Conservation (phyloP, 495 filamentous ascomycete species). For the Immersiella caudata region DNA sequence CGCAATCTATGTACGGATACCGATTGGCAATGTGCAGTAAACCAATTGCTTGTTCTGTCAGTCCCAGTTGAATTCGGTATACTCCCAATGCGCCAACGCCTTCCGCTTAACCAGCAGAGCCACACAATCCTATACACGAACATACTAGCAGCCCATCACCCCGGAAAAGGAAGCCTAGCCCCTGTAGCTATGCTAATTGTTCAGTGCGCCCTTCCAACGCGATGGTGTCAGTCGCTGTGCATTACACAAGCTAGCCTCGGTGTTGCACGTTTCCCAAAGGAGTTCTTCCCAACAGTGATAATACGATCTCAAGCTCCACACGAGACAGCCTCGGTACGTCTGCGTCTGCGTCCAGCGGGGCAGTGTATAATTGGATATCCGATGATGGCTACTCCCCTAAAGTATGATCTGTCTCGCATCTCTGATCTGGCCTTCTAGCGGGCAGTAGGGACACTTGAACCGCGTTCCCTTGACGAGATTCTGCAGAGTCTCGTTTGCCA, state of each 20-base stretch:
- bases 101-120: not conserved
- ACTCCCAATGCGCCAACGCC: not conserved
- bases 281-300: no score
- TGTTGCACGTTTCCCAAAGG: no score
- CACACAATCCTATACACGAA: no score
- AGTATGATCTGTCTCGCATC: slow-evolving; percentile 75
- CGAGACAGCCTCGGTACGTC: not conserved
- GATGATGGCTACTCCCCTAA: slow-evolving; percentile 30
- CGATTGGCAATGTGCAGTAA: not conserved
- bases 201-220: no score
- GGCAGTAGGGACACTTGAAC: slow-evolving; percentile 98
- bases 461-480: slow-evolving; percentile 73
- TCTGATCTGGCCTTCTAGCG: slow-evolving; percentile 72
- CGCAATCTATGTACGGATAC: not conserved
- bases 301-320: no score
- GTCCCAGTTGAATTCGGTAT: not conserved
- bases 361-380: no score
- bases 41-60: not conserved
- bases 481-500: slow-evolving; percentile 79
- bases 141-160: no score
- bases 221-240: no score
- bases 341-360: no score
- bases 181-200: no score
- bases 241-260: no score
- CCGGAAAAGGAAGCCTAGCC: no score